A percentile compares a stretch with the other conserved stretches of the same genome.
phyloP scores from a whole-genome alignment of 1,139 yeast genomes.

The Suhomyces anneliseae region DNA sequence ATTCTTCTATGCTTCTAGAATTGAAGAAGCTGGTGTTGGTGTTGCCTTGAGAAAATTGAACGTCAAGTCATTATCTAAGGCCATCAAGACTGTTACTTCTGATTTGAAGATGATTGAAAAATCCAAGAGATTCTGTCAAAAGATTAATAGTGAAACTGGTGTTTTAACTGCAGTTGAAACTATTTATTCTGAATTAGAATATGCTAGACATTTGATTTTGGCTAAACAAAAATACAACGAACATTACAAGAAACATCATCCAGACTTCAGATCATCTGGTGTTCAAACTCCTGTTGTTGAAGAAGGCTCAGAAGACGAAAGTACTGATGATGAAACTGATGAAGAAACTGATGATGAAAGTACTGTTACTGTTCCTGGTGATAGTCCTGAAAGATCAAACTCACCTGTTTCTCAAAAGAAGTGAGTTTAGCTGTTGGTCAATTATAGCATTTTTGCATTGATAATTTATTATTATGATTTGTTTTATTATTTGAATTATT shows the following conservation, averaged over 20 bases:
- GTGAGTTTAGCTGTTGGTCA: background rate
- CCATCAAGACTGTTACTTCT: slow-evolving; percentile 65
- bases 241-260: slow-evolving; percentile 21
- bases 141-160: slow-evolving; percentile 72
- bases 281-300: slow-evolving; percentile 29
- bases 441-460: background rate
- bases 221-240: slow-evolving; percentile 31
- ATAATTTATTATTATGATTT: too few relatives aligned
- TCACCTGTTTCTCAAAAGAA: background rate
- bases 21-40: slow-evolving; percentile 92
- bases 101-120: slow-evolving; percentile 65
- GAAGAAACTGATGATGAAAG: slow-evolving; percentile 5
- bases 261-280: slow-evolving; percentile 24
- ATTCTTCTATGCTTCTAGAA: slow-evolving; percentile 81
- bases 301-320: slow-evolving; percentile 15
- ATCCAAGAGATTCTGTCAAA: slow-evolving; percentile 62
- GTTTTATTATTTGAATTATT: too few relatives aligned
- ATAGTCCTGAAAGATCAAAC: too few relatives aligned
- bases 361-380: background rate
- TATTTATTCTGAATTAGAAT: slow-evolving; percentile 77
- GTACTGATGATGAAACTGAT: slow-evolving; percentile 7
- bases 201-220: slow-evolving; percentile 56
- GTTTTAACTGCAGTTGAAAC: slow-evolving; percentile 72
- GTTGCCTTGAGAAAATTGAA: slow-evolving; percentile 67
- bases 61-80: slow-evolving; percentile 59